Evolutionary conservation across 1,284 basidiomycete species (phyloP), one percentile per base, ranked within the genome.

Genomic region (Cystobasidiaceae sp.): DNA sequence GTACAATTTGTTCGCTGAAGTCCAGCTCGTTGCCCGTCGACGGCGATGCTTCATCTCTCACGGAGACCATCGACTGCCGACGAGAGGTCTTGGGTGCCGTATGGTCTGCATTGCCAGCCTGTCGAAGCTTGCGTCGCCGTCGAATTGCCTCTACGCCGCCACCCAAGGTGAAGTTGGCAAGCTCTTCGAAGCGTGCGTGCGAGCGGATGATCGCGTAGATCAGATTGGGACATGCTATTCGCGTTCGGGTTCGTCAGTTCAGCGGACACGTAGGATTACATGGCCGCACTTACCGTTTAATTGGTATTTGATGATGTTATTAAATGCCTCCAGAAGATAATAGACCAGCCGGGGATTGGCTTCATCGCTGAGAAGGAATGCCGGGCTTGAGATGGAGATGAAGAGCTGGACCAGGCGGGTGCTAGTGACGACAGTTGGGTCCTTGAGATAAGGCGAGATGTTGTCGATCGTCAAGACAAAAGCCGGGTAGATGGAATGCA

Each of bases 301-400:
- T 28, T 76, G 73, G 56, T 69, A 70, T 45, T 75, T 79, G 59
- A 97, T 82, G 57, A 96, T 81, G 4, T 86, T 83, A 76, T 93
- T 96, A 80, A 97, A 90, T 4, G 87, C 84, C 75, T 97, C 93
- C 45, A 97, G 81, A 86, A 92, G 85, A 78, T 94, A 94, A 78
- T 89, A 97, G 30, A 96, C 80, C 25, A 97, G 78, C 54, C 93
- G 80, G 2, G 94, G 94, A 75, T 97, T 89, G 5, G 91, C 90
- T 77, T 97, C 93, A 70, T 97, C 93, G 0, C 90, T 86, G 28
- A 98, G 80, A 39, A 98, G 79, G 77, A 97, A 97, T 6, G 85
- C 79, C 0, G 94, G 90, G 67, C 87, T 88, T 0, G 90, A 86
- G 74, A 97, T 94, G 0, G 92, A 89, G 37, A 84, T 85, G 77